Conservation (phyloP, 192 early-diverging fungal genomes). For the Piromyces finnis region DNA sequence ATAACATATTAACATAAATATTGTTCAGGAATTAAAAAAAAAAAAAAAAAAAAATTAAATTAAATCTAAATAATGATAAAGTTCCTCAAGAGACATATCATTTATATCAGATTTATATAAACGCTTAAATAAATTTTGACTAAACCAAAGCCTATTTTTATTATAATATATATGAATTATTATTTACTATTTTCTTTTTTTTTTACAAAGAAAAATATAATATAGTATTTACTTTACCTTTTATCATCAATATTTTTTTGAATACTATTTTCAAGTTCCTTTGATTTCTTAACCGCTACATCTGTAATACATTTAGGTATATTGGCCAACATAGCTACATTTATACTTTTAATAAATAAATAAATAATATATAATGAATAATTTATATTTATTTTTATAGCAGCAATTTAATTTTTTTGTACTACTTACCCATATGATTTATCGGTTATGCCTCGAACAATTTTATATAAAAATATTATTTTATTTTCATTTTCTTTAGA, state of each 20-base stretch:
- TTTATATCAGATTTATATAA: neutral
- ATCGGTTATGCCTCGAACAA: slow-evolving; percentile 34
- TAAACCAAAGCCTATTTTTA: neutral
- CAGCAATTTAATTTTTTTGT: neutral
- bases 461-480: slow-evolving; percentile 51
- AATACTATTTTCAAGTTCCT: slow-evolving; percentile 8
- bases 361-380: neutral
- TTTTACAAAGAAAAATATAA: too few relatives aligned
- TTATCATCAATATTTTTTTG: neutral
- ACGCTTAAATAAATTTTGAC: neutral
- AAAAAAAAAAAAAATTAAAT: neutral
- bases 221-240: neutral
- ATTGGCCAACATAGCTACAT: slow-evolving; percentile 51
- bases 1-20: too few relatives aligned
- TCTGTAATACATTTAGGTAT: slow-evolving; percentile 26
- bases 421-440: slow-evolving; percentile 50
- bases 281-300: slow-evolving; percentile 29
- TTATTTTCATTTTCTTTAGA: slow-evolving; percentile 11
- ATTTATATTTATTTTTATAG: neutral
- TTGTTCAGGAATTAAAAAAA: too few relatives aligned
- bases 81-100: neutral
- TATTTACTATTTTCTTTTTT: too few relatives aligned
- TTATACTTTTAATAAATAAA: slow-evolving; percentile 19
- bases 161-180: neutral
- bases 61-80: neutral